phyloP scores from a whole-genome alignment of 1,284 basidiomycete species.

The Xerocomus minutiporus region DNA sequence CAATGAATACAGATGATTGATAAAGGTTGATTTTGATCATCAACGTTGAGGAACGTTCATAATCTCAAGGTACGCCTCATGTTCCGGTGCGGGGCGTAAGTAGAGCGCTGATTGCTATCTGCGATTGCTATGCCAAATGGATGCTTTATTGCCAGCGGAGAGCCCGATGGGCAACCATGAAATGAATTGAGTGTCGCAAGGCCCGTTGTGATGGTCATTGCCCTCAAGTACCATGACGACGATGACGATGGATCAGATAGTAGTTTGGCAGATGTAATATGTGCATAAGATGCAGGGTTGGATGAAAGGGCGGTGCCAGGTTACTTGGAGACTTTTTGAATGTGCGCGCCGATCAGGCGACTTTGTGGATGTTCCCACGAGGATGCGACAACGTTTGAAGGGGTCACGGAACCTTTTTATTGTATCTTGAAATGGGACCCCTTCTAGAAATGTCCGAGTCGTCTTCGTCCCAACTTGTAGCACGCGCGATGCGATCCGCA shows the following conservation, averaged over 20 bases:
- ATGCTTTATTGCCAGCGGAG: not conserved
- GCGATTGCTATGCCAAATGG: not conserved
- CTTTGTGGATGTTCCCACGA: not conserved
- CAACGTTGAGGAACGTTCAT: not conserved
- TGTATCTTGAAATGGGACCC: not conserved
- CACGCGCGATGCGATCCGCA: not conserved
- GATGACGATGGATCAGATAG: not conserved
- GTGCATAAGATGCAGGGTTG: not conserved
- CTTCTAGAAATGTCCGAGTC: not conserved
- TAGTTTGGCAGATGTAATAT: not conserved
- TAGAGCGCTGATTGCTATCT: not conserved
- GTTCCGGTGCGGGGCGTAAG: not conserved
- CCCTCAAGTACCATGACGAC: not conserved
- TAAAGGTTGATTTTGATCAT: not conserved
- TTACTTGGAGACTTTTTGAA: not conserved
- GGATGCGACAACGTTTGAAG: not conserved
- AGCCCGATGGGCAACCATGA: not conserved
- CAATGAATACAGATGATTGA: not conserved
- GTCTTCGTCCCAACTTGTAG: not conserved
- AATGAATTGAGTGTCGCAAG: not conserved
- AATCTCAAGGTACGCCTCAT: not conserved
- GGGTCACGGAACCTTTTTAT: not conserved
- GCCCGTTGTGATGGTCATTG: not conserved
- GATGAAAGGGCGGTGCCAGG: not conserved
- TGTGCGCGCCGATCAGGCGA: not conserved